Conservation (phyloP, 1,284 basidiomycete species). For the Boletellus deceptivus region DNA sequence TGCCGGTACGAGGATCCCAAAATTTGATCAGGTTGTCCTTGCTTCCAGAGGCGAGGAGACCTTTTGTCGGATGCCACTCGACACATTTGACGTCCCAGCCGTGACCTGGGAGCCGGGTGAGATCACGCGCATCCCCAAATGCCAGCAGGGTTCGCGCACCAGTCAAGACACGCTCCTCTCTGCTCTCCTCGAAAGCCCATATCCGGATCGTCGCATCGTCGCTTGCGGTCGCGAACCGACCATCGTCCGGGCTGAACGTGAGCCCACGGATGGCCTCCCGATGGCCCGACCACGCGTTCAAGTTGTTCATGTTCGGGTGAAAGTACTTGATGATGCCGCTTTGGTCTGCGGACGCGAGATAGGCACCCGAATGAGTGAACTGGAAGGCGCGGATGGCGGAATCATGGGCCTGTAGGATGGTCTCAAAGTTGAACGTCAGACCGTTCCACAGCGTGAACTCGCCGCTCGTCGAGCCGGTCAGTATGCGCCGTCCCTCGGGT, state of each 20-base stretch:
- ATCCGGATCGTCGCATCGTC: conserved; percentile 94
- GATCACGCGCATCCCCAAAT: neutral
- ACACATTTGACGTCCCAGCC: conserved; percentile 99
- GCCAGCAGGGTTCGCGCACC: conserved; percentile 44
- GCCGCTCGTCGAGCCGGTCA: conserved; percentile 95
- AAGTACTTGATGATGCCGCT: conserved; percentile 97
- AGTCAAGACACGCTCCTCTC: conserved; percentile 83
- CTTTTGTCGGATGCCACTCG: conserved; percentile 97
- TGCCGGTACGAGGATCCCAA: conserved; percentile 94
- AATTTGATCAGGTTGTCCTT: conserved; percentile 99
- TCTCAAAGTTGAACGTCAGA: conserved; percentile 98
- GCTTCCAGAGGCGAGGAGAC: conserved; percentile 88
- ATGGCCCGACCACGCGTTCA: conserved; percentile 89
- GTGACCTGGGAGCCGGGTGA: conserved; percentile 55
- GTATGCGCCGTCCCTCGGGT: conserved; percentile 87
- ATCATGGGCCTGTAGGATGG: conserved; percentile 97
- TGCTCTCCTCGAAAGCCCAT: conserved; percentile 92
- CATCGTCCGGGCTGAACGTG: conserved; percentile 90
- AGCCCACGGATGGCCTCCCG: conserved; percentile 88
- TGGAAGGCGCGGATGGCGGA: conserved; percentile 86
- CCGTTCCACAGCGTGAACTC: conserved; percentile 99
- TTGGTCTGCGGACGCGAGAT: conserved; percentile 92
- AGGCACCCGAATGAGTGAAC: conserved; percentile 90
- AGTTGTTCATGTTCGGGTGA: conserved; percentile 97
- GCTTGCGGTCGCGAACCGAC: conserved; percentile 88